Percentiles rank a stretch among this genome's conserved stretches.
phyloP scores from a whole-genome alignment of 176 grass and related monocot genomes.

The Tillandsia fasciculata region DNA sequence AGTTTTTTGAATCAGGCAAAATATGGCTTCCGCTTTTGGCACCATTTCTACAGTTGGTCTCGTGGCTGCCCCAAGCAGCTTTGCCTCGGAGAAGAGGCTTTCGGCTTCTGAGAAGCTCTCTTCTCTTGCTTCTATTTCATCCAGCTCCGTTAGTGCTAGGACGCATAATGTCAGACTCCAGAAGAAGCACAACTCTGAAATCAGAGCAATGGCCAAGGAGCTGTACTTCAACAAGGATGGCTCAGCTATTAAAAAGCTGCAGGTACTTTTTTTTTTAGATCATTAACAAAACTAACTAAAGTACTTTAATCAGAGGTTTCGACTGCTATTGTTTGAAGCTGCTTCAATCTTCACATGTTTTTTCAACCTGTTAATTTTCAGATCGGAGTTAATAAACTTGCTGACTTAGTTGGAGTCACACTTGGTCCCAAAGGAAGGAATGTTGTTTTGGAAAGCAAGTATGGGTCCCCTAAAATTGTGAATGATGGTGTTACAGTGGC shows the following conservation, averaged over 20 bases:
- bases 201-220: conserved; percentile 55
- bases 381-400: conserved; percentile 82
- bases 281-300: too few species aligned
- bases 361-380: conserved; percentile 13
- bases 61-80: conserved; percentile 49
- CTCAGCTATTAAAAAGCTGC: conserved; percentile 85
- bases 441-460: conserved; percentile 93
- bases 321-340: too few species aligned
- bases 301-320: too few species aligned
- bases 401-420: conserved; percentile 84
- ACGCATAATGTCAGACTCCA: conserved; percentile 40
- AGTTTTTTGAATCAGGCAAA: not conserved
- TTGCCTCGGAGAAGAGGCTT: conserved; percentile 34
- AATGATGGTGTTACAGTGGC: conserved; percentile 56
- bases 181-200: conserved; percentile 32
- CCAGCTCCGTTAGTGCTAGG: conserved; percentile 19
- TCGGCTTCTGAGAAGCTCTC: conserved; percentile 19
- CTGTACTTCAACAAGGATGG: conserved; percentile 97
- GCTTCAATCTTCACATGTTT: not conserved
- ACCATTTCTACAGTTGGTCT: conserved; percentile 59
- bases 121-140: conserved; percentile 33
- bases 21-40: conserved; percentile 73
- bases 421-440: conserved; percentile 93
- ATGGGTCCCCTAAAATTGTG: conserved; percentile 86
- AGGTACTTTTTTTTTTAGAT: conserved; percentile 20